These are phyloP conservation scores for Ophidiomyces ophidiicola DNA, from an alignment of 2,329 filamentous ascomycete genomes.

Conservation along the genomic window DNA sequence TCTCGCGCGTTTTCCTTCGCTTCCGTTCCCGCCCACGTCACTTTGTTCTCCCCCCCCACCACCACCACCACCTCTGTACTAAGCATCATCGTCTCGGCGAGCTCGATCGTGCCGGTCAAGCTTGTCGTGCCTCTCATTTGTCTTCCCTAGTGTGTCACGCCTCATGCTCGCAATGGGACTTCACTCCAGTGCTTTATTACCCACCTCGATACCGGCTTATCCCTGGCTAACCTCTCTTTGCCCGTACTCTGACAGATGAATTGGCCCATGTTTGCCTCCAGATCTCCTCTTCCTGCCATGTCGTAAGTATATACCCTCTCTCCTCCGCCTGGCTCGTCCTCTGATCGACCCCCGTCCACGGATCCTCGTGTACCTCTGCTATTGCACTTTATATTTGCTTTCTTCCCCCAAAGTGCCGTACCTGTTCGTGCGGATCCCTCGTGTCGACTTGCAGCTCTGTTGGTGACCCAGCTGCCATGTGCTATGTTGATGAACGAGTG, in stretches of 20 bases:
- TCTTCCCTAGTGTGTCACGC: conserved; percentile 16
- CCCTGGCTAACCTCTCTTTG: conserved; percentile 15
- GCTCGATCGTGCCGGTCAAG: conserved; percentile 15
- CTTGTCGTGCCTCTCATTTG: conserved; percentile 13
- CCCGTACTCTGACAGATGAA: conserved; percentile 19
- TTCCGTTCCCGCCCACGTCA: conserved; percentile 1
- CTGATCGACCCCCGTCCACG: no score
- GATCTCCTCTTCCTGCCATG: conserved; percentile 18
- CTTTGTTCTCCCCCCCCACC: background rate
- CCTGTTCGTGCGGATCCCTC: conserved; percentile 9
- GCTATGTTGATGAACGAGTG: conserved; percentile 2
- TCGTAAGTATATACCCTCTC: conserved; percentile 15
- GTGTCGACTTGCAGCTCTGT: conserved; percentile 5
- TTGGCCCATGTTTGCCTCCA: conserved; percentile 17
- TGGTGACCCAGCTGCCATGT: conserved; percentile 5
- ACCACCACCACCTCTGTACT: conserved; percentile 3
- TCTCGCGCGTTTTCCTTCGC: background rate
- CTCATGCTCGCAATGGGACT: conserved; percentile 8
- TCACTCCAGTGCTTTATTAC: conserved; percentile 5
- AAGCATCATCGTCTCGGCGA: conserved; percentile 4
- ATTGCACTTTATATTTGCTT: conserved; percentile 9
- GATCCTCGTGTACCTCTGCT: no score
- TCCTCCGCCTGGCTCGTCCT: no score
- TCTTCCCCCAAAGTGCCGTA: conserved; percentile 9
- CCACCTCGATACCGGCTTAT: conserved; percentile 11